These are phyloP conservation scores for Clonostachys byssicola DNA, from an alignment of 2,329 filamentous ascomycete genomes.

Conservation along the genomic window DNA sequence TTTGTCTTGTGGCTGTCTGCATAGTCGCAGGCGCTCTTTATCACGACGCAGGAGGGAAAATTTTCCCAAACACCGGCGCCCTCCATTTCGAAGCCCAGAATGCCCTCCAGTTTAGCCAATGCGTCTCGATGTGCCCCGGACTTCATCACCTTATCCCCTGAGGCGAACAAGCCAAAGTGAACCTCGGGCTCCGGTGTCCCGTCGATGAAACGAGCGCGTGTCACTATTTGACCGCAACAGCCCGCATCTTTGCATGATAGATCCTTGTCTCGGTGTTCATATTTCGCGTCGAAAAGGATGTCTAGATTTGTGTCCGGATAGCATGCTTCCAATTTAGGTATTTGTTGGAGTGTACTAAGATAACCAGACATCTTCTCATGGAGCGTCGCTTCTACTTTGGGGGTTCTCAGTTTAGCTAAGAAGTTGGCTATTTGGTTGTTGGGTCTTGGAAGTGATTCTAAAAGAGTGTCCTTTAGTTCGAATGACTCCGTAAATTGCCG, in stretches of 20 bases:
- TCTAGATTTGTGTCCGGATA: conserved; percentile 8
- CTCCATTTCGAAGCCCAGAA: conserved; percentile 22
- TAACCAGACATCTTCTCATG: conserved; percentile 1
- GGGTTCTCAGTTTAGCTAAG: conserved; percentile 15
- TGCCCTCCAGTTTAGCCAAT: conserved; percentile 10
- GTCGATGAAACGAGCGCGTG: conserved; percentile 8
- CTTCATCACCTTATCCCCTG: conserved; percentile 30
- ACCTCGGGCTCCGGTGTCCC: conserved; percentile 2
- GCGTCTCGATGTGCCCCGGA: conserved; percentile 23
- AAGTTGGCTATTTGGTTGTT: conserved; percentile 10
- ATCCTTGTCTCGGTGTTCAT: conserved; percentile 4
- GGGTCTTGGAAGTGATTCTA: conserved; percentile 8
- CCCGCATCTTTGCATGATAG: too few relatives aligned
- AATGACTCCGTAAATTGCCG: conserved; percentile 12
- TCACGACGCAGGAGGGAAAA: conserved; percentile 22
- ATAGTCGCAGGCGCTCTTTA: conserved; percentile 4
- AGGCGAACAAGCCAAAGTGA: conserved; percentile 28
- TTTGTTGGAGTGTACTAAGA: conserved; percentile 1
- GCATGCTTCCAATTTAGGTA: neutral
- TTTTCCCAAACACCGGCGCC: conserved; percentile 16
- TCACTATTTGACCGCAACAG: too few relatives aligned
- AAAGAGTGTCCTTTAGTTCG: conserved; percentile 9
- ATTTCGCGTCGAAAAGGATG: conserved; percentile 8
- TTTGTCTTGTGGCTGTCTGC: conserved; percentile 7
- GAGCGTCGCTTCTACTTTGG: neutral